Conservation (phyloP, 371 early-diverging fungal genomes). For the Mortierella sp. region DNA sequence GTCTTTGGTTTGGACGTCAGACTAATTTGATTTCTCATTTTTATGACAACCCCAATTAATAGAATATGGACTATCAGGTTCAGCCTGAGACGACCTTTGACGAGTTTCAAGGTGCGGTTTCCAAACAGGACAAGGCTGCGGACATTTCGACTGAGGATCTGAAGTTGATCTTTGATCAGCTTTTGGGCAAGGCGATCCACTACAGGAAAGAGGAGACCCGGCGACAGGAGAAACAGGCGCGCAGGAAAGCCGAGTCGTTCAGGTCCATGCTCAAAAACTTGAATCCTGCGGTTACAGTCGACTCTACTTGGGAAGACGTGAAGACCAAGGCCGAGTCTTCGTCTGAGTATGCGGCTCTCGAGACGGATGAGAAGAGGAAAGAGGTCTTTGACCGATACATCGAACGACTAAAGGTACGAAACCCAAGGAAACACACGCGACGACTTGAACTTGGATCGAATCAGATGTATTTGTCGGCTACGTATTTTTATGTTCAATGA, state of each 20-base stretch:
- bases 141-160: conserved; percentile 56
- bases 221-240: conserved; percentile 75
- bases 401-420: conserved; percentile 77
- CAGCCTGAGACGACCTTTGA: conserved; percentile 66
- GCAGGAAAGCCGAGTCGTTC: conserved; percentile 82
- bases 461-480: too few species aligned
- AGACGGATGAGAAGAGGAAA: conserved; percentile 72
- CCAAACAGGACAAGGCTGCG: conserved; percentile 49
- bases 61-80: conserved; percentile 66
- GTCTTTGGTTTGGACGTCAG: not conserved
- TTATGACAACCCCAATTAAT: not conserved
- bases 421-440: not conserved
- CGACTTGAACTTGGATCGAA: too few species aligned
- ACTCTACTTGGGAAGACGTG: conserved; percentile 80
- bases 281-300: conserved; percentile 68
- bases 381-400: conserved; percentile 84
- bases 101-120: conserved; percentile 58
- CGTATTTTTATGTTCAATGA: not conserved
- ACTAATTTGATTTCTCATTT: not conserved
- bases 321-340: conserved; percentile 60
- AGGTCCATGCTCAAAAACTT: conserved; percentile 77
- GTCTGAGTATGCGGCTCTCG: conserved; percentile 71
- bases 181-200: conserved; percentile 72
- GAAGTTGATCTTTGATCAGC: conserved; percentile 65
- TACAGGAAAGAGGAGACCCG: conserved; percentile 81